phyloP scores from a whole-genome alignment of 768 basidiomycete genomes.

The Pleurotus cornucopiae region DNA sequence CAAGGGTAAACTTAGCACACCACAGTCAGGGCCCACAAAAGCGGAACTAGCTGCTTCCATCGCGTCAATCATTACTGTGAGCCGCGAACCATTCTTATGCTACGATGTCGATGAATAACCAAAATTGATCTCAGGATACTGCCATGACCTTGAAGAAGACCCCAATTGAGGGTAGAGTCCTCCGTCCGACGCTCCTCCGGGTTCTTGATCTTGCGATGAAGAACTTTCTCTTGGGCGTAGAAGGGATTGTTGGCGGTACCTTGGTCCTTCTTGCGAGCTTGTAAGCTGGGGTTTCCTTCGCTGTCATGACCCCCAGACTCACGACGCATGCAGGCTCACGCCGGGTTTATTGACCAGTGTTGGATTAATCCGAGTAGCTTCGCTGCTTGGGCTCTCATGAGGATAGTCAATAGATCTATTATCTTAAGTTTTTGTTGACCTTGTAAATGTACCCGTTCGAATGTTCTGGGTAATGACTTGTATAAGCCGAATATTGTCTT shows the following conservation, averaged over 20 bases:
- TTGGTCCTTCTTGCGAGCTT: slow-evolving; percentile 22
- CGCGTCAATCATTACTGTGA: slow-evolving; percentile 20
- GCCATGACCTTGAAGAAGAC: slow-evolving; percentile 15
- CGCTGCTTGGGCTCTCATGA: too few relatives aligned
- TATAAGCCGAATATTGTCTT: too few relatives aligned
- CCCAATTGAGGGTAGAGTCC: slow-evolving; percentile 15
- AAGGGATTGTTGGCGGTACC: slow-evolving; percentile 22
- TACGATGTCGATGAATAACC: background rate
- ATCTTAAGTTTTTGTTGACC: too few relatives aligned
- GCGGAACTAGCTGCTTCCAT: slow-evolving; percentile 20
- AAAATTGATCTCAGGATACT: slow-evolving; percentile 13
- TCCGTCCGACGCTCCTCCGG: slow-evolving; percentile 17
- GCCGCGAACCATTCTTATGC: background rate
- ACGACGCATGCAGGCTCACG: too few relatives aligned
- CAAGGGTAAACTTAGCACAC: slow-evolving; percentile 2
- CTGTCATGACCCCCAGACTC: too few relatives aligned
- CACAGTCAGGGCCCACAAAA: slow-evolving; percentile 18
- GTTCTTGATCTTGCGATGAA: slow-evolving; percentile 20
- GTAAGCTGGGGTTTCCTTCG: slow-evolving; percentile 10
- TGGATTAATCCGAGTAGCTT: too few relatives aligned
- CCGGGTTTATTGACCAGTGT: too few relatives aligned
- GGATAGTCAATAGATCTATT: too few relatives aligned
- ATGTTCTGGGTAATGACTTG: too few relatives aligned
- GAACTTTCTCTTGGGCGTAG: slow-evolving; percentile 20
- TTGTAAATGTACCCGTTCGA: too few relatives aligned